Evolutionary conservation across 169 alveolate species (phyloP).

Genomic region (Ophryocystis elektroscirrha): DNA sequence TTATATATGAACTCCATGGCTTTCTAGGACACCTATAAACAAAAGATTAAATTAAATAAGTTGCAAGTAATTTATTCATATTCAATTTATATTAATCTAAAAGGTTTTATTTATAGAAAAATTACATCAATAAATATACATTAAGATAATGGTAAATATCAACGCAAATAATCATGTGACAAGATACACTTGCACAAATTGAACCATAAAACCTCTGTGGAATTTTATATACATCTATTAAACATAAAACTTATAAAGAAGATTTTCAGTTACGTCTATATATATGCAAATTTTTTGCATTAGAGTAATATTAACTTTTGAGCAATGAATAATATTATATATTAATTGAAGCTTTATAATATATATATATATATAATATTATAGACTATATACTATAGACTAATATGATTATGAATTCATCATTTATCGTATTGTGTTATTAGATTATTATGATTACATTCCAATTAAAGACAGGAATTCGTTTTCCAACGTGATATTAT

Average conservation of each 20-base stretch:
- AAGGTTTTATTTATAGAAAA: too few species aligned
- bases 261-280: background rate
- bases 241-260: background rate
- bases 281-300: background rate
- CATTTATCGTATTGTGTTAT: background rate
- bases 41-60: too few species aligned
- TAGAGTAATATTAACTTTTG: background rate
- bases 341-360: background rate
- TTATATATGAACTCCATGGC: too few species aligned
- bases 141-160: background rate
- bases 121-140: too few species aligned
- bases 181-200: background rate
- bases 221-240: background rate
- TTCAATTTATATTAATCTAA: too few species aligned
- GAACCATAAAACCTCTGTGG: background rate
- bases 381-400: background rate
- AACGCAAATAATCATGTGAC: background rate
- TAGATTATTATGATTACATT: too few species aligned
- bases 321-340: background rate
- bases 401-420: background rate
- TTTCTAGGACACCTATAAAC: too few species aligned
- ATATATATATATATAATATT: background rate
- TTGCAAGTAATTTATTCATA: too few species aligned
- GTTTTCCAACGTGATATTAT: conserved; percentile 11
- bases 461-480: background rate